Base-by-base conservation (phyloP, 768 basidiomycete genomes). In the Macrolepiota albuminosa region DNA sequence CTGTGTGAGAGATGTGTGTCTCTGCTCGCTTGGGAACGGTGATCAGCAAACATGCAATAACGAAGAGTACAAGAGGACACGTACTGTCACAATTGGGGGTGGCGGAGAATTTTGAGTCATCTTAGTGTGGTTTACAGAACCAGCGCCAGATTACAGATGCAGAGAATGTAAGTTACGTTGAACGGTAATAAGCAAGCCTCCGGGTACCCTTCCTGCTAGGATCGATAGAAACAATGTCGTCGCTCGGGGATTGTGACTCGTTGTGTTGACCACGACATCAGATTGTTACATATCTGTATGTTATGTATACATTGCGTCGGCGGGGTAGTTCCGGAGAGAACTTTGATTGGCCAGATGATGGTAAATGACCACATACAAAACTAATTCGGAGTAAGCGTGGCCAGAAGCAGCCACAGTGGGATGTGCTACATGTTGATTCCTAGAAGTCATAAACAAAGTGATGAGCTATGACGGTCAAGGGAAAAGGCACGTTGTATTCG, bases 1-100 rank as follows among this genome's bases (percentile, higher is more conserved):
- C 75, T 55, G 59, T 69, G 56, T 75, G 74, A 21, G 69, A 59
- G 36, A 72, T 67, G 5, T 67, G 66, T 6, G 70, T 70, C 9
- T 72, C 73, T 31, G 58, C 57, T 57, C 70, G 65, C 72, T 74
- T 55, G 5, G 49, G 26, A 60, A 14, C 21, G 16, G 31, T 34
- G 10, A 26, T 42, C 16, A 36, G 11, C 39, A 54, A 39, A n/a
- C 46, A 26, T 26, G 18, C 39, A 33, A 16, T 16, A 8, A 37
- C 18, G 21, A 21, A n/a, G 11, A 26, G 33, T 8, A 37, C 29
- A 33, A 31, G 56, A 31, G 37, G 29, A n/a, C 3, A 47, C 59
- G 6, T 42, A 66, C 65, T 37, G 57, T 43, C 7, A 61, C 43
- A 45, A 61, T 59, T 14, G 49, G 40, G 18, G 37, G 24, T 7